These are phyloP conservation scores for Gaeumannomyces tritici DNA, from an alignment of 2,329 filamentous ascomycete species.

Conservation along the genomic window DNA sequence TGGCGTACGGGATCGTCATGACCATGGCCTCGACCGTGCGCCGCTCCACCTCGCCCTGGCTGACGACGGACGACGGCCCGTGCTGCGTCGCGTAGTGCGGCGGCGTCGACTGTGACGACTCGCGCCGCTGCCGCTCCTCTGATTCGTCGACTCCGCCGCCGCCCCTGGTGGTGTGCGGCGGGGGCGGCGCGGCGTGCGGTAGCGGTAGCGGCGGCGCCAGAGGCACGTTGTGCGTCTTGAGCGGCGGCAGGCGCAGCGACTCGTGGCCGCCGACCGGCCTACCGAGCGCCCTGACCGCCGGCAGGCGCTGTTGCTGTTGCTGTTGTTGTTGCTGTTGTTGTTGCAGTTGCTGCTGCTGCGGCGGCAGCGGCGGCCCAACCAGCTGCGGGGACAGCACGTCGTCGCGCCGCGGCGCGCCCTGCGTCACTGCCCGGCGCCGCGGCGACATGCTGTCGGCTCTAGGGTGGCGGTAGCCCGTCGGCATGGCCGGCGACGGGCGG, in stretches of 20 bases:
- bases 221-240: constrained; percentile 30
- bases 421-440: background rate
- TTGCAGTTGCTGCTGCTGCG: background rate
- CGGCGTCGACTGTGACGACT: background rate
- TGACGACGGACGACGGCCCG: constrained; percentile 3
- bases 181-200: constrained; percentile 13
- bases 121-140: background rate
- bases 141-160: background rate
- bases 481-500: background rate
- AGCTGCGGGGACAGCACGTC: background rate
- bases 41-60: constrained; percentile 21
- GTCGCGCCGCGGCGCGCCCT: background rate
- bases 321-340: constrained; percentile 1
- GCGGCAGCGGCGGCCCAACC: no score
- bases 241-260: constrained; percentile 41
- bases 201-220: no score
- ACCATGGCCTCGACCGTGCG: constrained; percentile 57
- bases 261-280: constrained; percentile 35
- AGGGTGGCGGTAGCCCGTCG: no score
- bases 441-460: no score
- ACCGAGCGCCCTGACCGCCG: constrained; percentile 7
- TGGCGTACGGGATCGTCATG: constrained; percentile 63
- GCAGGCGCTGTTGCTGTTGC: constrained; percentile 1
- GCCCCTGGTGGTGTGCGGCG: constrained; percentile 5
- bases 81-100: background rate